Percentiles rank a stretch among this genome's conserved stretches.
phyloP scores from a whole-genome alignment of 805 yeast species.

The Yarrowia deformans region DNA sequence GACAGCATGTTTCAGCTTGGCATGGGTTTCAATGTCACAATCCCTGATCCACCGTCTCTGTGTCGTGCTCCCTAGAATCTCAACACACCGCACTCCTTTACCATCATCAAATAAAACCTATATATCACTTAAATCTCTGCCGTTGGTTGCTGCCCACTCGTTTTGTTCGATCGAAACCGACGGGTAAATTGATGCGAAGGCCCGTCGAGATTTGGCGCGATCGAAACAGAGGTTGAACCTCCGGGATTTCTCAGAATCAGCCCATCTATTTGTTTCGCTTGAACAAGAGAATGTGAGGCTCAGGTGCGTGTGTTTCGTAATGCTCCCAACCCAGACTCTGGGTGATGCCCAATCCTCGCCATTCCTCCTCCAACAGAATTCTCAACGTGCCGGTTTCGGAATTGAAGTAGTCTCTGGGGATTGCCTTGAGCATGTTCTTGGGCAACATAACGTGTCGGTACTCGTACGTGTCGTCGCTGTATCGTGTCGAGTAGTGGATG shows the following conservation, averaged over 20 bases:
- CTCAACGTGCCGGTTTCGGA: conserved; percentile 93
- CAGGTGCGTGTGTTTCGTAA: conserved; percentile 98
- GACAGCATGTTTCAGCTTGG: too few relatives aligned
- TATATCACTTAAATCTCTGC: conserved; percentile 25
- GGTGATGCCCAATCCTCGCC: conserved; percentile 98
- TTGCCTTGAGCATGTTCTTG: conserved; percentile 89
- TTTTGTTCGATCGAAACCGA: background rate
- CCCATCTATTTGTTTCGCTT: conserved; percentile 51
- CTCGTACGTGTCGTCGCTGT: conserved; percentile 90
- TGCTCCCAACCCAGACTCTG: conserved; percentile 98
- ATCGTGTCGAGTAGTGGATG: conserved; percentile 92
- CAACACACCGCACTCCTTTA: background rate
- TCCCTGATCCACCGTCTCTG: background rate
- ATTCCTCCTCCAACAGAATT: conserved; percentile 90
- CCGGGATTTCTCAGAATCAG: background rate
- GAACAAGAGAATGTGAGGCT: conserved; percentile 93
- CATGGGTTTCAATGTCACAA: background rate
- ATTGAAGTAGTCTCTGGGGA: conserved; percentile 93
- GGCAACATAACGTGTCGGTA: conserved; percentile 97
- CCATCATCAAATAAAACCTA: conserved; percentile 36
- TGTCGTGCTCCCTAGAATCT: background rate
- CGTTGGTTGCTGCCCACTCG: conserved; percentile 3
- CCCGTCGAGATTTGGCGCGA: conserved; percentile 10
- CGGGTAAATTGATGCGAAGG: conserved; percentile 29
- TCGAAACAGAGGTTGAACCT: background rate